Conservation (phyloP, 768 basidiomycete genomes). For the Agrocybe pediades region DNA sequence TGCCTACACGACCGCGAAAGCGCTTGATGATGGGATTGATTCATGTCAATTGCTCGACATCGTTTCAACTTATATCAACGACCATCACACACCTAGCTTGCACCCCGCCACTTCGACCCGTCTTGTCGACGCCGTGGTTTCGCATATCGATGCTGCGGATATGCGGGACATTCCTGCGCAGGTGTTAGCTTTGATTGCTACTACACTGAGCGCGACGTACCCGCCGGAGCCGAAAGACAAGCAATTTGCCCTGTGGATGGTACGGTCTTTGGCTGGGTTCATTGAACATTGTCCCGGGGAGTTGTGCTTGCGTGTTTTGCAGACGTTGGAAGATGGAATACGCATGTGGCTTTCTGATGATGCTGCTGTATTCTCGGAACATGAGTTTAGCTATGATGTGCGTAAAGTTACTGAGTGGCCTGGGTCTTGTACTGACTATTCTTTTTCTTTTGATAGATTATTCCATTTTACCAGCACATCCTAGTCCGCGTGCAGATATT, state of each 20-base stretch:
- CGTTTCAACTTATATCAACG: conserved; percentile 48
- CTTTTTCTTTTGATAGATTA: conserved; percentile 39
- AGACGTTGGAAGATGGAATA: conserved; percentile 54
- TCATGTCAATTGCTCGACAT: conserved; percentile 53
- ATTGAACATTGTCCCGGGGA: conserved; percentile 59
- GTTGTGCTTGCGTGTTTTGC: conserved; percentile 46
- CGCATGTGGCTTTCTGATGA: conserved; percentile 69
- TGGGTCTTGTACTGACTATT: neutral
- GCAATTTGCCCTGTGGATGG: conserved; percentile 61
- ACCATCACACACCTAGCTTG: conserved; percentile 30
- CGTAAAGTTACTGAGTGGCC: conserved; percentile 27
- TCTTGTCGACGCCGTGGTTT: conserved; percentile 63
- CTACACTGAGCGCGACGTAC: conserved; percentile 61
- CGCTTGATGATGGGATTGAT: conserved; percentile 63
- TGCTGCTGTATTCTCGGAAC: conserved; percentile 43
- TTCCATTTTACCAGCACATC: conserved; percentile 64
- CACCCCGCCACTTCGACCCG: conserved; percentile 44
- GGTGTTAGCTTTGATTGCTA: conserved; percentile 61
- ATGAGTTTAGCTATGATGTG: conserved; percentile 64
- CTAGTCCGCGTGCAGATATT: conserved; percentile 53
- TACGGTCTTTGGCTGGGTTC: conserved; percentile 52
- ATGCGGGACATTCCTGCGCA: conserved; percentile 52
- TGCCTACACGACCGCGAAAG: conserved; percentile 50
- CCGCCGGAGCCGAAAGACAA: conserved; percentile 61
- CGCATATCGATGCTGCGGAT: conserved; percentile 51